A percentile compares a stretch with the other conserved stretches of the same genome.
phyloP scores from a whole-genome alignment of 306 rosid species.

The Lupinus albus region DNA sequence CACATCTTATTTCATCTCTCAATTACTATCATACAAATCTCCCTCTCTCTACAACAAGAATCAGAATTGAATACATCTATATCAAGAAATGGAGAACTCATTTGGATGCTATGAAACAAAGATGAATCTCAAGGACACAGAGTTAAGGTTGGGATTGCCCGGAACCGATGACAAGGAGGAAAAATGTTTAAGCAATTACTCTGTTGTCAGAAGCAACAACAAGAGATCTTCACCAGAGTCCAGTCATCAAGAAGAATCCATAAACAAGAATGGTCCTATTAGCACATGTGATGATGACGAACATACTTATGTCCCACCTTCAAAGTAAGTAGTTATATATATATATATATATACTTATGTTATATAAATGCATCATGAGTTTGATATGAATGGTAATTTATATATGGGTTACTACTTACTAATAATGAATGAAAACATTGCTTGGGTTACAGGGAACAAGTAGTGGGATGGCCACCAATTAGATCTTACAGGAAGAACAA shows the following conservation, averaged over 20 bases:
- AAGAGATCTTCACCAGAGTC: conserved; percentile 53
- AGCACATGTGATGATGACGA: not conserved
- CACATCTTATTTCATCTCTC: conserved; percentile 34
- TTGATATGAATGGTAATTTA: conserved; percentile 6
- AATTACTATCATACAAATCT: not conserved
- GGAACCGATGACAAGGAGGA: conserved; percentile 47
- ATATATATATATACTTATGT: not conserved
- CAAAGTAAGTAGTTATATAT: conserved; percentile 45
- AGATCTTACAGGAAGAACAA: conserved; percentile 65
- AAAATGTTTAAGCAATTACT: conserved; percentile 22
- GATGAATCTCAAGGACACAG: conserved; percentile 49
- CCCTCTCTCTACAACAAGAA: not conserved
- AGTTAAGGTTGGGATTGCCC: conserved; percentile 64
- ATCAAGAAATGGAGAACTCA: conserved; percentile 45
- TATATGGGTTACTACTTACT: not conserved
- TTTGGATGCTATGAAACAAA: conserved; percentile 24
- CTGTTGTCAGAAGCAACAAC: conserved; percentile 35
- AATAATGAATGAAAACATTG: not conserved
- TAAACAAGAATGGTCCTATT: conserved; percentile 22
- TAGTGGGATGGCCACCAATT: conserved; percentile 96
- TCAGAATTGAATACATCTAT: not conserved
- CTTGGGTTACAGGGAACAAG: conserved; percentile 60
- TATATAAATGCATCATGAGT: not conserved
- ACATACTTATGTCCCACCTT: conserved; percentile 38
- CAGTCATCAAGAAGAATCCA: conserved; percentile 35